These are phyloP conservation scores for Psophocarpus tetragonolobus DNA, from an alignment of 306 rosid species.

Conservation along the genomic window DNA sequence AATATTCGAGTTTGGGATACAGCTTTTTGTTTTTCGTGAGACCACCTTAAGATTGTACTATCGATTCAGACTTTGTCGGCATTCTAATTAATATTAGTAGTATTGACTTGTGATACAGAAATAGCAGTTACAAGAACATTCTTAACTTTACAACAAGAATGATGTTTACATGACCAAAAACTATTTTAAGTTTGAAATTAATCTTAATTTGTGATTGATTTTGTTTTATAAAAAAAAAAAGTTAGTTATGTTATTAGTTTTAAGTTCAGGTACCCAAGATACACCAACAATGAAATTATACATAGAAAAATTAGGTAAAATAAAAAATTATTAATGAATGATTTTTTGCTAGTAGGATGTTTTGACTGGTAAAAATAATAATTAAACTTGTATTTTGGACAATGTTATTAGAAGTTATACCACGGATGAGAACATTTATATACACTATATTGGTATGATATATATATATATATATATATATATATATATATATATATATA, in stretches of 20 bases:
- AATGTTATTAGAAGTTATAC: neutral
- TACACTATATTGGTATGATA: too few species aligned
- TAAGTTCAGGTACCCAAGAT: neutral
- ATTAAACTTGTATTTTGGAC: neutral
- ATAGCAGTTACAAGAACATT: neutral
- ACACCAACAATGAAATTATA: too few species aligned
- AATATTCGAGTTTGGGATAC: constrained; percentile 31
- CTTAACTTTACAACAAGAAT: neutral
- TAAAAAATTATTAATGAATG: neutral
- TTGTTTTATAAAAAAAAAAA: too few species aligned
- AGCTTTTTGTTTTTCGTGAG: constrained; percentile 32
- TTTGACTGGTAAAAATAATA: neutral
- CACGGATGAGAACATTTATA: too few species aligned
- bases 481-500: too few species aligned
- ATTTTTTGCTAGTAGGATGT: neutral
- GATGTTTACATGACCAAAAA: too few species aligned
- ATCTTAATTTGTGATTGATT: too few species aligned
- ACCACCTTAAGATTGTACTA: constrained; percentile 16
- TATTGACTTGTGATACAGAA: neutral
- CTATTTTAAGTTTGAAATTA: too few species aligned
- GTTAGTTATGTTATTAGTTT: neutral
- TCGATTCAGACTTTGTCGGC: constrained; percentile 41
- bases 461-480: too few species aligned
- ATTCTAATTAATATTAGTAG: neutral
- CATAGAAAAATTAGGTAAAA: neutral